Conservation (phyloP, 768 basidiomycete species). For the Termitomyces sp. region DNA sequence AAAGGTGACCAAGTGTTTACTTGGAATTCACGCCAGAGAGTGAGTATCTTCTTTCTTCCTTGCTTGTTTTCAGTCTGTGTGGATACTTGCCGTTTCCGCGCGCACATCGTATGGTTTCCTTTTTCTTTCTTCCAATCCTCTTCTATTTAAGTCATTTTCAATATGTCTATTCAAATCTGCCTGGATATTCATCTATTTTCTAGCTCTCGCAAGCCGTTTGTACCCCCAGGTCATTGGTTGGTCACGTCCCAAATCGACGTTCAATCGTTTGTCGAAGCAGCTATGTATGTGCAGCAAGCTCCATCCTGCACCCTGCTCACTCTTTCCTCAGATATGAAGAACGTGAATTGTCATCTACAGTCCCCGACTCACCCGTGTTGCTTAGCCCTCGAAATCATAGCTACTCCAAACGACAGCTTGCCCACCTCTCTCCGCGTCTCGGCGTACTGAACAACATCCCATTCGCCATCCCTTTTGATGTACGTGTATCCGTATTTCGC, state of each 20-base stretch:
- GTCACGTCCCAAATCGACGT: constrained; percentile 47
- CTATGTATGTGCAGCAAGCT: constrained; percentile 50
- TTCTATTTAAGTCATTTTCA: too few relatives aligned
- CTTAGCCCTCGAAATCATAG: neutral
- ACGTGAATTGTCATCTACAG: constrained; percentile 38
- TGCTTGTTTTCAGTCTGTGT: neutral
- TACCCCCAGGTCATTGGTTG: constrained; percentile 84
- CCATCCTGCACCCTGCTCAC: neutral
- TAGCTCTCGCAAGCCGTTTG: constrained; percentile 84
- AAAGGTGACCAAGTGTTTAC: constrained; percentile 72
- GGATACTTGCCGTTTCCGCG: neutral
- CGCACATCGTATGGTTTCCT: neutral
- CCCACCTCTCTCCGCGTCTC: constrained; percentile 78
- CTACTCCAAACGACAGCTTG: constrained; percentile 63
- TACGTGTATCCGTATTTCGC: constrained; percentile 87
- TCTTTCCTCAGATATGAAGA: constrained; percentile 58
- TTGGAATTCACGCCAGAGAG: constrained; percentile 88
- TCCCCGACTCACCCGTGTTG: constrained; percentile 5
- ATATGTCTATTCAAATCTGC: too few relatives aligned
- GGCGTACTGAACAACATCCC: constrained; percentile 95
- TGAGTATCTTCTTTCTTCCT: constrained; percentile 35
- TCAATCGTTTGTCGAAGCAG: constrained; percentile 79
- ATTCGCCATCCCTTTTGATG: constrained; percentile 90
- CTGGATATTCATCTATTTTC: neutral
- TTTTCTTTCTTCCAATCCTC: neutral